Conservation (phyloP, 495 filamentous ascomycete genomes). For the Usnea hakonensis region DNA sequence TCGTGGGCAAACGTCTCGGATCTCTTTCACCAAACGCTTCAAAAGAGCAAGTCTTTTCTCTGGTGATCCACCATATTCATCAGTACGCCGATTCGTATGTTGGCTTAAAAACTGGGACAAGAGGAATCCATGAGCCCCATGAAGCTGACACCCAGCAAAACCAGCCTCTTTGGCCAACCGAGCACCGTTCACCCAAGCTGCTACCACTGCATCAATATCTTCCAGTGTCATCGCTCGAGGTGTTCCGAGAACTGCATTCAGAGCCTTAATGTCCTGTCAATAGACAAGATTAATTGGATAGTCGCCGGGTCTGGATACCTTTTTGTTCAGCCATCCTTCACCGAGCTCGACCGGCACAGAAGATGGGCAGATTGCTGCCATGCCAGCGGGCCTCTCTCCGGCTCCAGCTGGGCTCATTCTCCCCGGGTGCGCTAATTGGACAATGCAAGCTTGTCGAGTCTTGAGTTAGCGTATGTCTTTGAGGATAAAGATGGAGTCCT, state of each 20-base stretch:
- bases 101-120: slow-evolving; percentile 49
- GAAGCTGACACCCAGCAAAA: slow-evolving; percentile 56
- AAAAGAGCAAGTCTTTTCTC: slow-evolving; percentile 36
- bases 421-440: slow-evolving; percentile 24
- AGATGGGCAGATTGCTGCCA: slow-evolving; percentile 20
- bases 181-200: slow-evolving; percentile 53
- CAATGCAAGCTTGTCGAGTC: too few species aligned
- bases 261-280: slow-evolving; percentile 15
- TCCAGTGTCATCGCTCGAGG: slow-evolving; percentile 36
- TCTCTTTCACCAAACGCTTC: slow-evolving; percentile 19
- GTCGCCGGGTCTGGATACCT: not conserved
- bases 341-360: slow-evolving; percentile 22
- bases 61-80: slow-evolving; percentile 43
- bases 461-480: too few species aligned
- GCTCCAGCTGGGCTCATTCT: slow-evolving; percentile 22
- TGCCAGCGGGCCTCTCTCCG: slow-evolving; percentile 16
- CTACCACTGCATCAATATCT: slow-evolving; percentile 57
- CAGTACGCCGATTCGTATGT: slow-evolving; percentile 40
- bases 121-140: slow-evolving; percentile 53
- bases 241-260: slow-evolving; percentile 28
- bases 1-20: slow-evolving; percentile 19
- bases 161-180: slow-evolving; percentile 56
- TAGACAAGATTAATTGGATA: not conserved
- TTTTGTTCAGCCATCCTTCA: slow-evolving; percentile 27
- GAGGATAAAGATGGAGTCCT: too few species aligned